These are phyloP conservation scores for Colletotrichum higginsianum DNA, from an alignment of 2,329 filamentous ascomycete genomes.

Conservation along the genomic window DNA sequence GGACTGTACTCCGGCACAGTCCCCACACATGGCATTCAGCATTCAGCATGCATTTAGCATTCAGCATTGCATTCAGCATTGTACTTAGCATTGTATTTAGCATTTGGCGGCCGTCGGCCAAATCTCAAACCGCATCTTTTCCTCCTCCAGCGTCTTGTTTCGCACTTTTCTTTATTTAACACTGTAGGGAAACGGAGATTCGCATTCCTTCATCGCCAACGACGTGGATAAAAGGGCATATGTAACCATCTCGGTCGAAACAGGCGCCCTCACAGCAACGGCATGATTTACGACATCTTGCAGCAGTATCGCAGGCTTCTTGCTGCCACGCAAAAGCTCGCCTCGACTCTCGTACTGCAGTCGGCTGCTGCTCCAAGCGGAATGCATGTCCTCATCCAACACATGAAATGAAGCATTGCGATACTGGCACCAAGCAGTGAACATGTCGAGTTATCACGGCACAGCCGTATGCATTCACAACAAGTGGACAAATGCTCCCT, in stretches of 20 bases:
- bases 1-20: constrained; percentile 14
- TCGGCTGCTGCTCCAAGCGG: background rate
- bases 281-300: background rate
- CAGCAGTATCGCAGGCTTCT: background rate
- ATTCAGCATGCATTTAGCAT: too few species aligned
- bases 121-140: background rate
- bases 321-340: background rate
- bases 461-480: background rate
- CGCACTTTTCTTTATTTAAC: background rate
- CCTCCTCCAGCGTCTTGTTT: background rate
- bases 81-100: too few species aligned
- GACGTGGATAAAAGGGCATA: background rate
- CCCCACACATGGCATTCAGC: constrained; percentile 30
- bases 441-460: background rate
- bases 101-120: background rate
- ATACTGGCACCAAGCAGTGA: background rate
- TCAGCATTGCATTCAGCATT: too few species aligned
- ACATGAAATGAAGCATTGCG: background rate
- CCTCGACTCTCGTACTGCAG: background rate
- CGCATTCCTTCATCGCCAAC: background rate
- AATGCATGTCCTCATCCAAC: background rate
- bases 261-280: background rate
- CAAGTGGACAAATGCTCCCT: background rate
- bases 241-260: background rate
- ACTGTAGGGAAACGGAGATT: background rate